Evolutionary conservation across 495 filamentous ascomycete genomes (phyloP), one percentile per base, ranked within the genome.

Genomic region (Daldinia concentrica): DNA sequence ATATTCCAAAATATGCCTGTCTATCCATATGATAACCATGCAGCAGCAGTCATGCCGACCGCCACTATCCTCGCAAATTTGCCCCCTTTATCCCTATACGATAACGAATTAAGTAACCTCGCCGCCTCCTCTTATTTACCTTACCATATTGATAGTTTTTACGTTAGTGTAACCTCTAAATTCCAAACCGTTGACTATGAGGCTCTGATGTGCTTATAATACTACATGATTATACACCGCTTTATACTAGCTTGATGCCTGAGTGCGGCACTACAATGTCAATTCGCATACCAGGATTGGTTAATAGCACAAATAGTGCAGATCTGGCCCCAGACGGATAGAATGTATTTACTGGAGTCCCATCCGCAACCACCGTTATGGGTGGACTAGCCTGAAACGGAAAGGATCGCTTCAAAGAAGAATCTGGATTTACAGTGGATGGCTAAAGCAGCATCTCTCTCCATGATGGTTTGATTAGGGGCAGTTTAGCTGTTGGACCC

Each of bases 291-390:
- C n/a, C n/a, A 17, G 2, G 41, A n/a, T n/a, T 48, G 41, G 41
- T 48, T 48, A 17, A 12, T 22, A 22, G n/a, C 41, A 48, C 41
- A 48, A 11, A 6, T 34, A 34, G 45, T 52, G 50, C 26, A n/a
- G 24, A 30, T 24, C 50, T 27, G 50, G 24, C 50, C 50, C 50
- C 50, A 30, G 50, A 54, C 24, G 50, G 50, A 11, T 29, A 29
- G 2, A 9, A 54, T 19, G 19, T 48, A 11, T 5, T 29, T 52
- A 29, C 24, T 48, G 26, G 50, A 11, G 50, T 52, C 50, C 9
- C 50, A 52, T 52, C 50, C 50, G 50, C 50, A 24, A 54, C 50
- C 50, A 29, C 27, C 12, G 27, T 54, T 54, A 17, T 30, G 50
- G 50, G 11, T 30, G 26, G 4, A 1, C 12, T 54, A 54, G 12